Percentiles rank a stretch among this genome's conserved stretches.
These are phyloP conservation scores for Microbotryum violaceum DNA, from an alignment of 1,284 basidiomycete genomes.

Conservation along the genomic window DNA sequence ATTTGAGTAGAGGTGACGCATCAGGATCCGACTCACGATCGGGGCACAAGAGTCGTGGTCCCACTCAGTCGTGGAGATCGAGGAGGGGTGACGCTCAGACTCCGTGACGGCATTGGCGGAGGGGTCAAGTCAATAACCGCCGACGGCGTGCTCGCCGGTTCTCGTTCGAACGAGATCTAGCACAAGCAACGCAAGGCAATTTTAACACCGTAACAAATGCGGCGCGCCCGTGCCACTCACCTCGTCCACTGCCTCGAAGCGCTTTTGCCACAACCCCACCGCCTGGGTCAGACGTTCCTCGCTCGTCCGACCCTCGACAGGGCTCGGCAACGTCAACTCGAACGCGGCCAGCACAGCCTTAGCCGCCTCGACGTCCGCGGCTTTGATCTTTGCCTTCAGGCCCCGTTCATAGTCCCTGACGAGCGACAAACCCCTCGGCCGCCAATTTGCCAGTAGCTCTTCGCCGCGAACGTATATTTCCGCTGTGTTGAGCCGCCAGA, in stretches of 20 bases:
- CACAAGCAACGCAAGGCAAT: constrained; percentile 1
- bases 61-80: constrained; percentile 58
- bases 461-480: constrained; percentile 90
- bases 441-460: constrained; percentile 73
- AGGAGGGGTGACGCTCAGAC: constrained; percentile 41
- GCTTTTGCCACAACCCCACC: constrained; percentile 69
- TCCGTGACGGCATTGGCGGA: constrained; percentile 38
- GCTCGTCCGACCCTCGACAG: constrained; percentile 40
- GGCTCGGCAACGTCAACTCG: constrained; percentile 42
- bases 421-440: constrained; percentile 73
- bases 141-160: constrained; percentile 46
- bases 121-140: constrained; percentile 44
- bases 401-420: constrained; percentile 75
- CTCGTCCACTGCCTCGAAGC: constrained; percentile 64
- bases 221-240: constrained; percentile 45
- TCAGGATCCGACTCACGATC: constrained; percentile 50
- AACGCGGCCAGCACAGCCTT: constrained; percentile 56
- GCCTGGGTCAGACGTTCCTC: constrained; percentile 59
- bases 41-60: constrained; percentile 60
- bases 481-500: constrained; percentile 90
- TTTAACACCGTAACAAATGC: not conserved
- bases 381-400: constrained; percentile 58
- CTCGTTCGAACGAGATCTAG: constrained; percentile 68
- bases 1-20: not conserved
- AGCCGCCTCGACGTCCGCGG: constrained; percentile 83